These are phyloP conservation scores for Ganoderma lingzhi DNA, from an alignment of 1,284 basidiomycete genomes.

Conservation along the genomic window DNA sequence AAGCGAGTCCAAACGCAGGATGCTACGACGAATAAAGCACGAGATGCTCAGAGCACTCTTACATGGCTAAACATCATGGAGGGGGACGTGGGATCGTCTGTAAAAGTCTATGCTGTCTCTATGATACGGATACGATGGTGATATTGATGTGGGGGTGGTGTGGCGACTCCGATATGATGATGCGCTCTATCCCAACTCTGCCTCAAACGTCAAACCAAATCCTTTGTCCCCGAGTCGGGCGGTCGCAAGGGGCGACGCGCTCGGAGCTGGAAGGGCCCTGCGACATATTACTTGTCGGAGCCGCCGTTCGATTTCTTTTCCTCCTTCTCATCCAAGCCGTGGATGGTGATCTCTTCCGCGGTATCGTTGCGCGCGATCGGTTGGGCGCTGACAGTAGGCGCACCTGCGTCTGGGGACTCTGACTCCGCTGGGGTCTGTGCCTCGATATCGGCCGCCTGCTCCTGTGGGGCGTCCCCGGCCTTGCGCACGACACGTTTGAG, in stretches of 20 bases:
- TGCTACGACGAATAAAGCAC: not conserved
- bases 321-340: slow-evolving; percentile 14
- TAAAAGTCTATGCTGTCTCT: slow-evolving; percentile 5
- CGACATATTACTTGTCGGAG: not conserved
- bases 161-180: not conserved
- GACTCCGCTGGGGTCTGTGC: slow-evolving; percentile 23
- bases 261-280: not conserved
- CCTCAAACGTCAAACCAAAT: not conserved
- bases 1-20: not conserved
- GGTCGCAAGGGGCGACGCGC: not conserved
- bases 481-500: slow-evolving; percentile 63
- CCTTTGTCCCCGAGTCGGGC: not conserved
- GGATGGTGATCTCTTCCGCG: slow-evolving; percentile 23
- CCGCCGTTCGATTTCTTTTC: slow-evolving; percentile 14
- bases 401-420: not conserved
- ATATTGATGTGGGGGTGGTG: not conserved
- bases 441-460: slow-evolving; percentile 33
- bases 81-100: not conserved
- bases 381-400: slow-evolving; percentile 3
- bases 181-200: not conserved
- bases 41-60: not conserved
- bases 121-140: not conserved
- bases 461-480: slow-evolving; percentile 40
- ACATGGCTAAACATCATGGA: not conserved
- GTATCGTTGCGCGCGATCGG: slow-evolving; percentile 21